A percentile compares a stretch with the other conserved stretches of the same genome.
Evolutionary conservation across 169 alveolate genomes (phyloP).

Genomic region (Plasmodium inui): DNA sequence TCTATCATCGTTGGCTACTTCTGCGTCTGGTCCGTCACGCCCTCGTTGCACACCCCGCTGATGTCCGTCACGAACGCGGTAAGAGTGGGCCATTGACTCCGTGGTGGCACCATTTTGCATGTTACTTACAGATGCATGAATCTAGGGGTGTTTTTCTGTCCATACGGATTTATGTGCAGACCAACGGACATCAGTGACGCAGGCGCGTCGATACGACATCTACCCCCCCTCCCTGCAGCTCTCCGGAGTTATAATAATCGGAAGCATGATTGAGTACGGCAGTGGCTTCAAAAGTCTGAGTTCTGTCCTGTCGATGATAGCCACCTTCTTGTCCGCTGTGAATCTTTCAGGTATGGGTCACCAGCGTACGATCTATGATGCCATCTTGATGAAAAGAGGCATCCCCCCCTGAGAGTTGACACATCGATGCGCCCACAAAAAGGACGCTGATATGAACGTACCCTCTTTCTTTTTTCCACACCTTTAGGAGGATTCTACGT

Average conservation of each 20-base stretch:
- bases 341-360: slow-evolving; percentile 75
- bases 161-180: not conserved
- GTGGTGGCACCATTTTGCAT: not conserved
- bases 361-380: not conserved
- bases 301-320: slow-evolving; percentile 52
- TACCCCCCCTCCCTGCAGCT: slow-evolving; percentile 19
- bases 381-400: not conserved
- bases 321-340: slow-evolving; percentile 74
- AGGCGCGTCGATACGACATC: not conserved
- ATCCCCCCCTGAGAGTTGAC: not conserved
- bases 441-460: slow-evolving; percentile 7
- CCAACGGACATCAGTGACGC: not conserved
- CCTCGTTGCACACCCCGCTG: slow-evolving; percentile 93
- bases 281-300: slow-evolving; percentile 45
- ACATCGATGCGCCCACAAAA: slow-evolving; percentile 72
- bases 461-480: slow-evolving; percentile 21
- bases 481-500: slow-evolving; percentile 93
- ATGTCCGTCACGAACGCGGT: slow-evolving; percentile 95
- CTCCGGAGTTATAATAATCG: slow-evolving; percentile 90
- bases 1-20: slow-evolving; percentile 91
- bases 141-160: not conserved
- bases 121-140: not conserved
- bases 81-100: not conserved
- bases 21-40: slow-evolving; percentile 93
- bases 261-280: slow-evolving; percentile 87